These are phyloP conservation scores for Magnusiomyces sp. DNA, from an alignment of 1,139 yeast genomes.

Conservation along the genomic window DNA sequence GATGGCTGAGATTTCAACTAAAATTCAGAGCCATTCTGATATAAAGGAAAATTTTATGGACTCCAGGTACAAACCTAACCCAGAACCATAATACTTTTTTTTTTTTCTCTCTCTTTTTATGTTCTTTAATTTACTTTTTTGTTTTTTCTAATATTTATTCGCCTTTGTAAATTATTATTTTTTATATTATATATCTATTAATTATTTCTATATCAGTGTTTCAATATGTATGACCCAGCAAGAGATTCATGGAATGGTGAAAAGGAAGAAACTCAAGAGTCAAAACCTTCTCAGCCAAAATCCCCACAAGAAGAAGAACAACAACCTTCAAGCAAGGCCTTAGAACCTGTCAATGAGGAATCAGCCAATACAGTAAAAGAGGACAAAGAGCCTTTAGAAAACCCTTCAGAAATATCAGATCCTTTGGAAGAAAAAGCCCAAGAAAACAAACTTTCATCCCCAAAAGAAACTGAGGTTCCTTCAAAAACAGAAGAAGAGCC, in stretches of 20 bases:
- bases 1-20: no score
- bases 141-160: neutral
- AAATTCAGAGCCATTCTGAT: no score
- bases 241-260: constrained; percentile 27
- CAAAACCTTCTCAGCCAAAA: constrained; percentile 2
- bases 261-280: constrained; percentile 11
- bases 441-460: neutral
- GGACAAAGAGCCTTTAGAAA: neutral
- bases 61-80: no score
- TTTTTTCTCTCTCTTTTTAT: neutral
- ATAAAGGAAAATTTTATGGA: no score
- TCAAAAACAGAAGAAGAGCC: neutral
- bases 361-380: neutral
- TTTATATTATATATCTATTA: no score
- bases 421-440: neutral
- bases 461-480: neutral
- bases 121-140: neutral
- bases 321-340: neutral
- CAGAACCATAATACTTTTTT: neutral
- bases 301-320: constrained; percentile 1
- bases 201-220: neutral
- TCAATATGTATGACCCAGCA: constrained; percentile 29
- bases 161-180: neutral
- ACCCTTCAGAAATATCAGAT: neutral
- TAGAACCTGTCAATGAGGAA: neutral